phyloP scores from a whole-genome alignment of 139 green algal species.

The Chlorella sp. region DNA sequence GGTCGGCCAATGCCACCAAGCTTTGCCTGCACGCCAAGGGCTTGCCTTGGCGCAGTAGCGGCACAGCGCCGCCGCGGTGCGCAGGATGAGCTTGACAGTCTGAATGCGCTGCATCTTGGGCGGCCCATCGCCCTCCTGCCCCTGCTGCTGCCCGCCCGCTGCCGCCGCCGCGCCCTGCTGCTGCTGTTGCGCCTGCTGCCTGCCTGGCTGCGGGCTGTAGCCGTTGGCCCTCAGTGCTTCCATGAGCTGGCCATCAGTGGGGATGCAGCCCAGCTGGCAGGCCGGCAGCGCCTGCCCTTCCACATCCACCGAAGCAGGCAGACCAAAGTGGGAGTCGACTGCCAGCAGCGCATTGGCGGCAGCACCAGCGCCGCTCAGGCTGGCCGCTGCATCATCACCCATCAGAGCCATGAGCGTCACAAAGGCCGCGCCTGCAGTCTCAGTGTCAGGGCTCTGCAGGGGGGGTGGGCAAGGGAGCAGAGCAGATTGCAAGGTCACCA shows the following conservation, averaged over 20 bases:
- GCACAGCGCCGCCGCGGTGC: conserved; percentile 2
- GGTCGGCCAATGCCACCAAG: too few species aligned
- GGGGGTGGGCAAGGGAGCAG: background rate
- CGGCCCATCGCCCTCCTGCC: background rate
- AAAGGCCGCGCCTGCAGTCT: conserved; percentile 27
- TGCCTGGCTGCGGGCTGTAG: background rate
- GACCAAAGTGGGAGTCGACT: background rate
- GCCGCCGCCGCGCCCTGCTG: background rate
- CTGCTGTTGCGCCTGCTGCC: background rate
- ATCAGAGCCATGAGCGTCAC: conserved; percentile 20
- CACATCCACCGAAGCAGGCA: background rate
- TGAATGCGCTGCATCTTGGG: conserved; percentile 13
- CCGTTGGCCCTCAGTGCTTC: conserved; percentile 13
- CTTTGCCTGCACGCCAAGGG: too few species aligned
- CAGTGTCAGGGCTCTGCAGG: background rate
- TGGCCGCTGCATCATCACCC: background rate
- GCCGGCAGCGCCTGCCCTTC: background rate
- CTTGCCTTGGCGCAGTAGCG: conserved; percentile 25
- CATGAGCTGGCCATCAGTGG: conserved; percentile 8
- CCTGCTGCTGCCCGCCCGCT: background rate
- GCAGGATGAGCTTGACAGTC: conserved; percentile 23
- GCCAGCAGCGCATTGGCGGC: background rate
- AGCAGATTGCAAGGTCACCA: too few species aligned
- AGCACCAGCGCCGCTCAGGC: background rate
- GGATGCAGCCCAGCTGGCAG: background rate